Evolutionary conservation across 805 yeast species (phyloP).

Genomic region (Brettanomyces custersianus): DNA sequence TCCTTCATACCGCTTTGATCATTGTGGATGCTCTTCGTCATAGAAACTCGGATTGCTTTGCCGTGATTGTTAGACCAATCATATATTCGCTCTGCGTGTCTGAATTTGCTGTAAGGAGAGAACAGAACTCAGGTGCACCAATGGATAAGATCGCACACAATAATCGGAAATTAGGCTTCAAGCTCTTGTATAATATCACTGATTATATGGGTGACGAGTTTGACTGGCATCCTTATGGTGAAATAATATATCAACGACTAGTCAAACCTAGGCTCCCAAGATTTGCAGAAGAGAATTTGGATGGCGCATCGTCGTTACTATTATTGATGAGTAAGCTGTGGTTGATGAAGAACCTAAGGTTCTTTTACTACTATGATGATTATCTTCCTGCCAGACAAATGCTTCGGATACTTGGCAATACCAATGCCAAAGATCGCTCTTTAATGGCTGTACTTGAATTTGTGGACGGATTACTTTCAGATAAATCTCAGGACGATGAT

Average conservation of each 20-base stretch:
- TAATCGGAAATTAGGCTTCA: constrained; percentile 61
- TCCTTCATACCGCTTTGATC: constrained; percentile 50
- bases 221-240: constrained; percentile 49
- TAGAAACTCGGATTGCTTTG: constrained; percentile 38
- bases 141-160: constrained; percentile 38
- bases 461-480: constrained; percentile 34
- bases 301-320: constrained; percentile 74
- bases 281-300: constrained; percentile 72
- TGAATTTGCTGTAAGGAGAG: constrained; percentile 30
- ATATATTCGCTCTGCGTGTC: constrained; percentile 46
- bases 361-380: constrained; percentile 48
- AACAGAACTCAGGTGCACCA: constrained; percentile 8
- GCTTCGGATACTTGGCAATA: constrained; percentile 42
- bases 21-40: constrained; percentile 51
- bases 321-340: constrained; percentile 56
- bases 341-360: constrained; percentile 32
- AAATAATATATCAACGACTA: constrained; percentile 41
- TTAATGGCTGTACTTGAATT: constrained; percentile 46
- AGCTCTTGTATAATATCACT: constrained; percentile 51
- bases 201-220: constrained; percentile 37
- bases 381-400: constrained; percentile 46
- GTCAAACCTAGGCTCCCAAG: constrained; percentile 52
- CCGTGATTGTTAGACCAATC: constrained; percentile 46
- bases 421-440: constrained; percentile 61
- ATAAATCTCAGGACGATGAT: constrained; percentile 30